Evolutionary conservation across 805 yeast genomes (phyloP).

Genomic region (Lipomyces kockii): DNA sequence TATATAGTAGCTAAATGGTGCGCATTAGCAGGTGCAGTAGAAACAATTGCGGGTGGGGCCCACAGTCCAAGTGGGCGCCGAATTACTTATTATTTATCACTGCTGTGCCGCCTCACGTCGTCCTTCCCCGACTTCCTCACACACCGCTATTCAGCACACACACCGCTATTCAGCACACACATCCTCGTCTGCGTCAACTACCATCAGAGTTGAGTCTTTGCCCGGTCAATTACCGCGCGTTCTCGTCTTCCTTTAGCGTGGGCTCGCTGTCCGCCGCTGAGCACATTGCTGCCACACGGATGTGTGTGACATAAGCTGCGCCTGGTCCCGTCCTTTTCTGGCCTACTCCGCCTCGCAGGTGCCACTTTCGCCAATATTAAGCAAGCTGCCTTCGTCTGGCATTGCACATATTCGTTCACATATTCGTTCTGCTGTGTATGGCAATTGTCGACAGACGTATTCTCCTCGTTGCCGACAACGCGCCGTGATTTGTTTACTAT

Average conservation of each 20-base stretch:
- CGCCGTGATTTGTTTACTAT: neutral
- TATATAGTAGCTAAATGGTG: neutral
- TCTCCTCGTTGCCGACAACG: neutral
- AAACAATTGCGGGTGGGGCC: neutral
- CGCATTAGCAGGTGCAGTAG: neutral
- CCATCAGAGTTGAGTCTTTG: neutral
- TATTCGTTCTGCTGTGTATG: neutral
- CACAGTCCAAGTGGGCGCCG: neutral
- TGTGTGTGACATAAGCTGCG: neutral
- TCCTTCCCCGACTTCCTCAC: too few species aligned
- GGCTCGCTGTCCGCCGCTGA: neutral
- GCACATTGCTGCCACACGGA: neutral
- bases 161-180: neutral
- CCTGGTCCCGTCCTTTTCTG: neutral
- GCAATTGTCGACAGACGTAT: neutral
- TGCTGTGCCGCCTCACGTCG: neutral
- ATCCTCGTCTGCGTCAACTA: neutral
- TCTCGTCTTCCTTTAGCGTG: neutral
- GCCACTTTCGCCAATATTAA: neutral
- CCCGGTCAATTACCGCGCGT: neutral
- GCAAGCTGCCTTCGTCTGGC: neutral
- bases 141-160: neutral
- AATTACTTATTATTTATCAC: neutral
- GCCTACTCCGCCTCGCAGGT: neutral
- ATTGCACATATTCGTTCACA: neutral